Evolutionary conservation across 2,329 filamentous ascomycete genomes (phyloP).

Genomic region (Phialocephala sp.): DNA sequence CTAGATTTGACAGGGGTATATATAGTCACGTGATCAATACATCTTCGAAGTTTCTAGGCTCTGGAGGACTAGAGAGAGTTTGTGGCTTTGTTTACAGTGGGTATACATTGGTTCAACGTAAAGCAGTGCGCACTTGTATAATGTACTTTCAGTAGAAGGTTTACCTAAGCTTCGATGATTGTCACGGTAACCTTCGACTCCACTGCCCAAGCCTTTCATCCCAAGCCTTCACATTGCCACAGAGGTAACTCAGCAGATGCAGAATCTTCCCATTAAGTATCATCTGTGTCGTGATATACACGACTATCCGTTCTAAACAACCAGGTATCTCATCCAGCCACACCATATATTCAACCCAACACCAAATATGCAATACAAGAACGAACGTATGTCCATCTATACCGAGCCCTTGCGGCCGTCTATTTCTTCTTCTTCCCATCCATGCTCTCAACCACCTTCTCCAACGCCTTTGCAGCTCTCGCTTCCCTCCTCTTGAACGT

Average conservation of each 20-base stretch:
- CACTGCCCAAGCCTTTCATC: not conserved
- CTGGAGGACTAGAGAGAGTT: not conserved
- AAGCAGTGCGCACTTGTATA: too few relatives aligned
- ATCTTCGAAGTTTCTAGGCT: not conserved
- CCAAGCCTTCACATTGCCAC: not conserved
- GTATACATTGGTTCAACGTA: too few relatives aligned
- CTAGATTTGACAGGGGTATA: not conserved
- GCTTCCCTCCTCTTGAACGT: constrained; percentile 64
- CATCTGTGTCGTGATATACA: not conserved
- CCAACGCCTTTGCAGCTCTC: constrained; percentile 59
- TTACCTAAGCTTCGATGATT: too few relatives aligned
- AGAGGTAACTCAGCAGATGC: too few relatives aligned
- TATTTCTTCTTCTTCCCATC: constrained; percentile 39
- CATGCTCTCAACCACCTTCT: constrained; percentile 54
- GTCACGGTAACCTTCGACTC: not conserved
- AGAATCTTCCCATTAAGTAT: constrained; percentile 1
- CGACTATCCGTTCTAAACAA: not conserved
- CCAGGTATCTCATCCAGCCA: not conserved
- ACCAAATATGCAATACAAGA: constrained; percentile 7
- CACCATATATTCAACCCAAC: constrained; percentile 5
- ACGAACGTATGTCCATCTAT: constrained; percentile 8
- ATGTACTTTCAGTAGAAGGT: too few relatives aligned
- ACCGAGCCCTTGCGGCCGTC: not conserved
- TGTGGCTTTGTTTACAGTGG: not conserved
- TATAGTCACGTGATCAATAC: not conserved